These are phyloP conservation scores for Suhomyces terraborum DNA, from an alignment of 1,139 yeast species.

Conservation along the genomic window DNA sequence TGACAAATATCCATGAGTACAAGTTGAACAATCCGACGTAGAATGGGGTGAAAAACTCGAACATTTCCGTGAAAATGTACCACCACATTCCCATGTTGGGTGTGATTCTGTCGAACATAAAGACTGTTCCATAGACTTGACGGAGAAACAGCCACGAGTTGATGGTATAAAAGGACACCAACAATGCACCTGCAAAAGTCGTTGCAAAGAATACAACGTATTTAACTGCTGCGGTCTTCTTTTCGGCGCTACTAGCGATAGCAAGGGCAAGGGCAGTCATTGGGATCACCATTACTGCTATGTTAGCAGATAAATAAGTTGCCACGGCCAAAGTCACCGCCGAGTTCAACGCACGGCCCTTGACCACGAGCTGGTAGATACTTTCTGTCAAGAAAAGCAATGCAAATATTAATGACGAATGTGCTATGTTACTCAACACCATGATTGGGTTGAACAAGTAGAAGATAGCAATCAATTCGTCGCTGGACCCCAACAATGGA, in stretches of 20 bases:
- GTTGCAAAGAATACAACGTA: constrained; percentile 30
- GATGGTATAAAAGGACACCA: constrained; percentile 34
- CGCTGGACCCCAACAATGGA: constrained; percentile 28
- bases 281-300: constrained; percentile 59
- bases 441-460: constrained; percentile 82
- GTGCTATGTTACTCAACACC: constrained; percentile 65
- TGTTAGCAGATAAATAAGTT: constrained; percentile 64
- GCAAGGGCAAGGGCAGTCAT: constrained; percentile 43
- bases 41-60: constrained; percentile 83
- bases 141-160: constrained; percentile 51
- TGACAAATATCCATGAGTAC: constrained; percentile 63
- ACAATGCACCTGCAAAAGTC: constrained; percentile 36
- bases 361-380: constrained; percentile 47
- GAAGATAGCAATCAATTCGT: constrained; percentile 55
- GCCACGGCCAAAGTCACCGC: constrained; percentile 63
- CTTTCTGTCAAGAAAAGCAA: constrained; percentile 58
- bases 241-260: not conserved
- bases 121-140: constrained; percentile 62
- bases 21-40: constrained; percentile 83
- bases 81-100: constrained; percentile 97
- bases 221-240: constrained; percentile 14
- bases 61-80: constrained; percentile 96
- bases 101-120: constrained; percentile 65
- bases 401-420: constrained; percentile 65
- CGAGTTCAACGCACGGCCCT: constrained; percentile 44